Conservation (phyloP, 306 rosid genomes). For the Aeschynomene evenia region DNA sequence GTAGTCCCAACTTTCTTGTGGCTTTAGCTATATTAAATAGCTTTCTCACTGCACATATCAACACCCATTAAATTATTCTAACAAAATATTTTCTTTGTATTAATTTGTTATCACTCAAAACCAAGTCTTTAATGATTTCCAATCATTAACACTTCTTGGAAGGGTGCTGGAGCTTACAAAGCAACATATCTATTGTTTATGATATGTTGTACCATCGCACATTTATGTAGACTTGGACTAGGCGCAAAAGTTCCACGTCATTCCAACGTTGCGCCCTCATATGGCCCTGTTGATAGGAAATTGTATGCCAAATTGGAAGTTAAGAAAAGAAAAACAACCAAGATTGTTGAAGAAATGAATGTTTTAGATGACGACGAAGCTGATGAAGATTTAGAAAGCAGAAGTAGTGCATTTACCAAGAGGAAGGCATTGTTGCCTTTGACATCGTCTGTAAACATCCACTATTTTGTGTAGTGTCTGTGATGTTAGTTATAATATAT, state of each 20-base stretch:
- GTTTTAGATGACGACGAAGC: conserved; percentile 37
- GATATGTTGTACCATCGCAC: not conserved
- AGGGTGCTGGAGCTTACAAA: too few relatives aligned
- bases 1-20: too few relatives aligned
- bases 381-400: conserved; percentile 44
- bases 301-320: too few relatives aligned
- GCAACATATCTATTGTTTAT: not conserved
- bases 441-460: conserved; percentile 17
- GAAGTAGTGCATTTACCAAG: too few relatives aligned
- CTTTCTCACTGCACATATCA: too few relatives aligned
- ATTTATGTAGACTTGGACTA: conserved; percentile 69
- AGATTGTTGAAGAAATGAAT: conserved; percentile 42
- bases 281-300: conserved; percentile 69
- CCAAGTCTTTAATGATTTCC: too few relatives aligned
- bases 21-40: too few relatives aligned
- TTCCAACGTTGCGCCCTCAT: conserved; percentile 47
- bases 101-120: too few relatives aligned
- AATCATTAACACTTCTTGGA: too few relatives aligned
- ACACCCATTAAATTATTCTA: too few relatives aligned
- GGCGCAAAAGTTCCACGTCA: conserved; percentile 74
- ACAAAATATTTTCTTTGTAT: too few relatives aligned
- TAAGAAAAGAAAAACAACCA: conserved; percentile 58
- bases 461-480: not conserved
- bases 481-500: not conserved
- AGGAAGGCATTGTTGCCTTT: conserved; percentile 48